Base-by-base conservation (phyloP, 192 early-diverging fungal genomes). In the Coemansia sp. region DNA sequence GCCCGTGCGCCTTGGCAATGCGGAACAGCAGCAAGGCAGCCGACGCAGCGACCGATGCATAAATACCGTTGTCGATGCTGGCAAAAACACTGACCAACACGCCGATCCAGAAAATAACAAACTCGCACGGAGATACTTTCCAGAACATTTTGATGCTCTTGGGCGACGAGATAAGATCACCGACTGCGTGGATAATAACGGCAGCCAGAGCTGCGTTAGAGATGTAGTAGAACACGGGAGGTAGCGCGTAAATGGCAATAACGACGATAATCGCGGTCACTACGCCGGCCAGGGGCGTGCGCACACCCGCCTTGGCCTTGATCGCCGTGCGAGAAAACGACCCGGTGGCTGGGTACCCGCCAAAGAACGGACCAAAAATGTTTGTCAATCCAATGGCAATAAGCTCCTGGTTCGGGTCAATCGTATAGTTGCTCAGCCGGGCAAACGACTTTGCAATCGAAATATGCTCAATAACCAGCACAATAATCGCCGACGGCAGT, bases 251-350 rank as follows among this genome's bases (percentile, higher is more conserved):
- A 32, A 98, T 78, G 27, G 91, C 88, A 27, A 98, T 67, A 2
- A 98, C 75, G 17, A 98, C 93, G 12, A 94, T 84, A 6, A 80
- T 64, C 27, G 86, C 92, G 15, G 92, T 92, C 78, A 94, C 83
- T 56, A 93, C 70, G 32, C 88, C 89, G 17, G 90, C 88, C 19
- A 92, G 69, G 5, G 94, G 94, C 6, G 92, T 89, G 43, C 88
- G 82, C 27, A 91, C 90, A 15, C 96, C 96, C 10, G 93, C 92
- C 67, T 89, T 86, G 64, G 92, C 85, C 80, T 94, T 96, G 74
- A 98, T 87, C 49, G 94, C 94, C 0, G 92, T 91, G 47, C 96
- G 90, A 11, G 93, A 94, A 83, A 98, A 96, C 7, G 93, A 94
- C 47, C 94, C 96, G 14, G 96, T 96, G 1, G 91, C 85, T 19